Evolutionary conservation across 2,329 filamentous ascomycete species (phyloP).

Genomic region (Ascochyta pisi): DNA sequence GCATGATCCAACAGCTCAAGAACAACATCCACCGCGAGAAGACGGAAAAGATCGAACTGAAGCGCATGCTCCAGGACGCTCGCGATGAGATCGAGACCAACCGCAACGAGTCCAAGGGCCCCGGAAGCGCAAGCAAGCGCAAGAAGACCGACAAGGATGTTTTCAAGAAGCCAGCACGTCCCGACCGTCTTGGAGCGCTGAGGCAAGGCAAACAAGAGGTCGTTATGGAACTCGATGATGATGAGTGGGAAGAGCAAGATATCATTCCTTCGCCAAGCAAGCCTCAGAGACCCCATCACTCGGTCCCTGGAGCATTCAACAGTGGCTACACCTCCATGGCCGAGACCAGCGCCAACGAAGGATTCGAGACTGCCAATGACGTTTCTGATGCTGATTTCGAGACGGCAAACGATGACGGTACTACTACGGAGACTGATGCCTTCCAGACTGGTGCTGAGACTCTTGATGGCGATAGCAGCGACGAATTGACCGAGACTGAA

Average conservation of each 20-base stretch:
- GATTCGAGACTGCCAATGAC: conserved; percentile 84
- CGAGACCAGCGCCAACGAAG: conserved; percentile 62
- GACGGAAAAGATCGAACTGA: conserved; percentile 96
- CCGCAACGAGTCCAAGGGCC: conserved; percentile 58
- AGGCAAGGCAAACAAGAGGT: conserved; percentile 79
- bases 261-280: conserved; percentile 62
- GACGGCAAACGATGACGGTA: conserved; percentile 74
- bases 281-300: conserved; percentile 31
- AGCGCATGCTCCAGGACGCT: conserved; percentile 92
- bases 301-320: conserved; percentile 41
- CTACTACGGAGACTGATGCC: conserved; percentile 84
- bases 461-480: conserved; percentile 72
- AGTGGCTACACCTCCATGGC: conserved; percentile 45
- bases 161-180: conserved; percentile 79
- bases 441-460: conserved; percentile 93
- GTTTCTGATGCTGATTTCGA: conserved; percentile 68
- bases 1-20: conserved; percentile 95
- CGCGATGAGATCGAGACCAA: conserved; percentile 85
- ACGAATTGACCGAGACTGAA: conserved; percentile 88
- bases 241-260: conserved; percentile 80
- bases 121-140: conserved; percentile 60
- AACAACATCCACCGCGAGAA: conserved; percentile 96
- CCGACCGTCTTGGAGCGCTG: conserved; percentile 75
- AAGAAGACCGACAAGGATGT: conserved; percentile 62
- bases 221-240: conserved; percentile 75